phyloP scores from a whole-genome alignment of 2,329 filamentous ascomycete species.

The Penicillium sp. region DNA sequence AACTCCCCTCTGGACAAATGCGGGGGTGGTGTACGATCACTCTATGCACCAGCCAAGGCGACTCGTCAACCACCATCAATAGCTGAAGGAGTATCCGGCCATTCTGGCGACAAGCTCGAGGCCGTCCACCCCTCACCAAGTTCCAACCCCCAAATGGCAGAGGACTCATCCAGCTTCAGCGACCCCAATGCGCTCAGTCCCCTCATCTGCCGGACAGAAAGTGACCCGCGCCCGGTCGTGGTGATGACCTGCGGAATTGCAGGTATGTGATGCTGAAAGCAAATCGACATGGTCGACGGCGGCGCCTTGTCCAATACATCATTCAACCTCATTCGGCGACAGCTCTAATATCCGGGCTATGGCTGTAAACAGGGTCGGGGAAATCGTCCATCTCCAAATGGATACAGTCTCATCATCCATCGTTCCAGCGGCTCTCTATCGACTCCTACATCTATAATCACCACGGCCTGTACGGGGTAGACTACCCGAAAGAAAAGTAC shows the following conservation, averaged over 20 bases:
- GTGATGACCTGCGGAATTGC: constrained; percentile 11
- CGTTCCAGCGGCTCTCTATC: constrained; percentile 11
- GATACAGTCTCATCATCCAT: constrained; percentile 8
- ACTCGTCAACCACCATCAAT: background rate
- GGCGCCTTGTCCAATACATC: no score
- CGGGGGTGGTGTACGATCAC: no score
- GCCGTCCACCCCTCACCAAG: no score
- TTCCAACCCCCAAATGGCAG: constrained; percentile 3
- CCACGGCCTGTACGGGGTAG: constrained; percentile 6
- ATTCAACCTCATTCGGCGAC: no score
- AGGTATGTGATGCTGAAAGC: background rate
- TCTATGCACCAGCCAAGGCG: no score
- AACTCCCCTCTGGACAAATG: no score
- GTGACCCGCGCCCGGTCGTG: constrained; percentile 7
- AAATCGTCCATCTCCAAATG: constrained; percentile 13
- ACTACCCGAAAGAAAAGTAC: constrained; percentile 9
- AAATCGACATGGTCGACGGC: background rate
- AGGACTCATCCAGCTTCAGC: background rate
- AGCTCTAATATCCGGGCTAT: background rate
- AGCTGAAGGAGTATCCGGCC: background rate
- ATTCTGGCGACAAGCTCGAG: background rate
- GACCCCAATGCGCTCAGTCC: constrained; percentile 4
- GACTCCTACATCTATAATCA: constrained; percentile 8
- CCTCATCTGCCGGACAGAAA: constrained; percentile 2
- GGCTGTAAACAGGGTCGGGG: constrained; percentile 4